A percentile compares a stretch with the other conserved stretches of the same genome.
phyloP scores from a whole-genome alignment of 2,329 filamentous ascomycete species.

The Calonectria naviculata region DNA sequence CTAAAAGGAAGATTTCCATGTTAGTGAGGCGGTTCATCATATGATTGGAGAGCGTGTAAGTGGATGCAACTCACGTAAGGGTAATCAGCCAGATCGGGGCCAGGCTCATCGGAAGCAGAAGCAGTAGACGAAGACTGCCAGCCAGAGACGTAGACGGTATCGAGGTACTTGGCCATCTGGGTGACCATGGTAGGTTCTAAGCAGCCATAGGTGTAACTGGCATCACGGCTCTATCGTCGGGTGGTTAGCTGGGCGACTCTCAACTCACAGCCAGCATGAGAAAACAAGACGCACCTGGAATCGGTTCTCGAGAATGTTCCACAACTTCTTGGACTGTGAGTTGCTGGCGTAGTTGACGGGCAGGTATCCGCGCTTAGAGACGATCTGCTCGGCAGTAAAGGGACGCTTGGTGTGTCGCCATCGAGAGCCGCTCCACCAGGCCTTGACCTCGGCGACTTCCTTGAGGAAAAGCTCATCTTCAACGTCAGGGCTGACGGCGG shows the following conservation, averaged over 20 bases:
- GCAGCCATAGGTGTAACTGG: conserved; percentile 96
- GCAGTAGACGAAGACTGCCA: conserved; percentile 99
- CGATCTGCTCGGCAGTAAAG: conserved; percentile 97
- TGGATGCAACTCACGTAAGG: conserved; percentile 75
- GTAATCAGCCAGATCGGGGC: conserved; percentile 97
- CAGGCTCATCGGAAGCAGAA: conserved; percentile 93
- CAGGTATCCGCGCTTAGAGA: conserved; percentile 91
- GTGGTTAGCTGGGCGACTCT: background rate
- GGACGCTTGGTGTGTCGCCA: conserved; percentile 94
- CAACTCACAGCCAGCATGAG: background rate
- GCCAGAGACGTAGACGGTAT: conserved; percentile 98
- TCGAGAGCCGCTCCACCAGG: conserved; percentile 93
- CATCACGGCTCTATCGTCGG: conserved; percentile 75
- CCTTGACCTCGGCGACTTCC: conserved; percentile 89
- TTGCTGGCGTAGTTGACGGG: conserved; percentile 95
- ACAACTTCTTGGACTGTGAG: conserved; percentile 91
- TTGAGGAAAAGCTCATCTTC: conserved; percentile 78
- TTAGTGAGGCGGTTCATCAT: conserved; percentile 14
- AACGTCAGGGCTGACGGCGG: conserved; percentile 64
- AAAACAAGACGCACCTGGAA: conserved; percentile 75
- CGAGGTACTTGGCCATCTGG: conserved; percentile 98
- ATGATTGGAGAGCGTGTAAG: background rate
- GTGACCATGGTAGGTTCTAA: conserved; percentile 98
- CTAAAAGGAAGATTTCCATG: conserved; percentile 62
- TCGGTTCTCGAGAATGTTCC: conserved; percentile 86